Percentiles rank a stretch among this genome's conserved stretches.
Conservation (phyloP, 768 basidiomycete genomes). For the Coprinopsis marcescibilis region DNA sequence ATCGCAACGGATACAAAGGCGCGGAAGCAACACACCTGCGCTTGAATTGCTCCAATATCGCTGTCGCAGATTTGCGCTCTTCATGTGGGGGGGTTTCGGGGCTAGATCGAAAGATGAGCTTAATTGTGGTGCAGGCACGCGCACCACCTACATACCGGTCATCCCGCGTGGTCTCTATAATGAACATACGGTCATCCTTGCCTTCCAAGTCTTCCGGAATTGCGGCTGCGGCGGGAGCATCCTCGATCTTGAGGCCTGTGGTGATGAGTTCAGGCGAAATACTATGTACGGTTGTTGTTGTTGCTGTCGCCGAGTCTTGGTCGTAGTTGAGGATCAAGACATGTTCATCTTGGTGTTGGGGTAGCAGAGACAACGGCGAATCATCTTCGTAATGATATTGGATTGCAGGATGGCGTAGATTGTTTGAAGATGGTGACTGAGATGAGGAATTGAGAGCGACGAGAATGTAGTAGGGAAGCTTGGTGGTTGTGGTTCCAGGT, state of each 20-base stretch:
- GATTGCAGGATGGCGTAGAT: slow-evolving; percentile 64
- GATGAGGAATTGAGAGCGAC: slow-evolving; percentile 40
- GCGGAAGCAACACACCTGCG: slow-evolving; percentile 42
- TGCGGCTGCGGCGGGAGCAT: slow-evolving; percentile 57
- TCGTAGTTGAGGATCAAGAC: slow-evolving; percentile 72
- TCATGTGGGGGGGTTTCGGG: slow-evolving; percentile 20
- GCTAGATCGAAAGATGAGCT: slow-evolving; percentile 9
- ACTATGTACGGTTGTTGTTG: slow-evolving; percentile 45
- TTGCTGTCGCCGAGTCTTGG: slow-evolving; percentile 35
- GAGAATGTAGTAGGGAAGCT: slow-evolving; percentile 64
- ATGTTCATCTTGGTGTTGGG: slow-evolving; percentile 56
- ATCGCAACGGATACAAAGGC: slow-evolving; percentile 1
- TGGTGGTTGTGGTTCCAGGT: slow-evolving; percentile 10
- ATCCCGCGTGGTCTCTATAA: slow-evolving; percentile 60
- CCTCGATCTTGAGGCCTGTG: slow-evolving; percentile 58
- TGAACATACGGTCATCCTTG: slow-evolving; percentile 68
- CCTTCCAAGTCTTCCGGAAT: slow-evolving; percentile 36
- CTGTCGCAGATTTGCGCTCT: slow-evolving; percentile 44
- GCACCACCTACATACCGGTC: slow-evolving; percentile 36
- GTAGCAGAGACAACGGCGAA: slow-evolving; percentile 58
- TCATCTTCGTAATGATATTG: slow-evolving; percentile 85
- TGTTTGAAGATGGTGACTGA: slow-evolving; percentile 31
- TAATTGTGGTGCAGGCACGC: background rate
- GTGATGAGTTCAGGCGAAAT: slow-evolving; percentile 42
- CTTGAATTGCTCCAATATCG: slow-evolving; percentile 58